phyloP scores from a whole-genome alignment of 2,329 filamentous ascomycete species.

The Scedosporium apiospermum region DNA sequence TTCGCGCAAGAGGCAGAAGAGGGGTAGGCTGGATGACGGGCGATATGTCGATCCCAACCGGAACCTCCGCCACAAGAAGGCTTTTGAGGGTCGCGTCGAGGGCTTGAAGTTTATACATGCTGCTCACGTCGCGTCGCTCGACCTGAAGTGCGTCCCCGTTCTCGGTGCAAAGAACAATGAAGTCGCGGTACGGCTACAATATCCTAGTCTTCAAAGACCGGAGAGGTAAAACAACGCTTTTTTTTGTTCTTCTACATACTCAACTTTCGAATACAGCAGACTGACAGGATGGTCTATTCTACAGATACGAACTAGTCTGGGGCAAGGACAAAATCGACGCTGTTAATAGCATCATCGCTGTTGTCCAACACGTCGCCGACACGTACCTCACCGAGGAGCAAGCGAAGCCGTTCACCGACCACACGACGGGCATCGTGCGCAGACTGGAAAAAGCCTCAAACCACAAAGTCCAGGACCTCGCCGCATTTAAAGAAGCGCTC shows the following conservation, averaged over 20 bases:
- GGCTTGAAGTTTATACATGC: slow-evolving; percentile 47
- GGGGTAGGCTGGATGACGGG: slow-evolving; percentile 20
- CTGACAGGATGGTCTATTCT: neutral
- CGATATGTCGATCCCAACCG: slow-evolving; percentile 36
- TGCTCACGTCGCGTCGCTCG: slow-evolving; percentile 42
- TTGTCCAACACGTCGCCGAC: slow-evolving; percentile 59
- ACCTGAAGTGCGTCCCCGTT: slow-evolving; percentile 40
- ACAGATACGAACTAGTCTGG: slow-evolving; percentile 63
- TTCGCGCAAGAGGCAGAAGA: slow-evolving; percentile 33
- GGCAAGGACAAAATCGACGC: slow-evolving; percentile 74
- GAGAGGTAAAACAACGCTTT: slow-evolving; percentile 46
- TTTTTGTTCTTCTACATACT: slow-evolving; percentile 18
- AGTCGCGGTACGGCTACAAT: slow-evolving; percentile 63
- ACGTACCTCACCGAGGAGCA: slow-evolving; percentile 70
- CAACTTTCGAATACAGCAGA: neutral
- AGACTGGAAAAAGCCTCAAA: slow-evolving; percentile 66
- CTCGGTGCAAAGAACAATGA: slow-evolving; percentile 41
- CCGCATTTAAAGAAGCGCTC: slow-evolving; percentile 64
- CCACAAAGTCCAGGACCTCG: slow-evolving; percentile 52
- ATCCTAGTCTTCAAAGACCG: slow-evolving; percentile 63
- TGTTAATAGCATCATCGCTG: slow-evolving; percentile 61
- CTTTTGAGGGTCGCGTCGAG: slow-evolving; percentile 31
- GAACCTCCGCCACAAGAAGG: slow-evolving; percentile 33
- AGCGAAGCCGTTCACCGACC: slow-evolving; percentile 58
- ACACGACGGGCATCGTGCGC: slow-evolving; percentile 64